These are phyloP conservation scores for Acmispon strigosus DNA, from an alignment of 306 rosid genomes.

Conservation along the genomic window DNA sequence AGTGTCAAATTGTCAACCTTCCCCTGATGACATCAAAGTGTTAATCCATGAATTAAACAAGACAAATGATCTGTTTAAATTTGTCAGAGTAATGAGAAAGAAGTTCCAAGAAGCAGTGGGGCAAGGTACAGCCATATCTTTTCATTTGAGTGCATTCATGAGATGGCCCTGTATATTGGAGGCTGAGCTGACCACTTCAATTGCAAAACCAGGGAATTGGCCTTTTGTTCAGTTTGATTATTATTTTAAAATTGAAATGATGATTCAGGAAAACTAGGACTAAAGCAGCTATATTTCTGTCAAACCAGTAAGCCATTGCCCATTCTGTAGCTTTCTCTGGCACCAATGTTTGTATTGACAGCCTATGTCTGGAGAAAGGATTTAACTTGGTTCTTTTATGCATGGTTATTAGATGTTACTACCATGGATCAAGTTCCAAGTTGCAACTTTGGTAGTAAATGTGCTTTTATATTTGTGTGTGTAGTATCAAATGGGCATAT, in stretches of 20 bases:
- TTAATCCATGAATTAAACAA: conserved; percentile 64
- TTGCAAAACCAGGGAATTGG: neutral
- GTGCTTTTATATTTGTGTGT: neutral
- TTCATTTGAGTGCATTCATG: conserved; percentile 8
- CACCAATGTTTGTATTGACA: neutral
- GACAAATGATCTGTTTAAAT: conserved; percentile 74
- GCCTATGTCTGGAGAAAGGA: neutral
- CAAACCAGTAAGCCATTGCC: neutral
- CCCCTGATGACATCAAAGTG: conserved; percentile 45
- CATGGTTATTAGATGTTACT: neutral
- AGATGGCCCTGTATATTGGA: conserved; percentile 1
- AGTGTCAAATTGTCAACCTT: conserved; percentile 80
- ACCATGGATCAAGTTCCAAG: neutral
- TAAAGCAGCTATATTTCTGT: neutral
- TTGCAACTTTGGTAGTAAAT: neutral
- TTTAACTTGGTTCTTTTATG: neutral
- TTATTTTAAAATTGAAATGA: conserved; percentile 7
- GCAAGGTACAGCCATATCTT: conserved; percentile 43
- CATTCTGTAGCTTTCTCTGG: neutral
- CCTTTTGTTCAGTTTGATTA: neutral
- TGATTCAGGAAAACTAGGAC: neutral
- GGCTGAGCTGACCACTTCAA: neutral
- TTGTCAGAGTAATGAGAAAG: conserved; percentile 76
- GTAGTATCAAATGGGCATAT: neutral
- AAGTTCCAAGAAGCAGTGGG: conserved; percentile 60